phyloP scores from a whole-genome alignment of 805 yeast genomes.

The Saccharomycopsis sp. region DNA sequence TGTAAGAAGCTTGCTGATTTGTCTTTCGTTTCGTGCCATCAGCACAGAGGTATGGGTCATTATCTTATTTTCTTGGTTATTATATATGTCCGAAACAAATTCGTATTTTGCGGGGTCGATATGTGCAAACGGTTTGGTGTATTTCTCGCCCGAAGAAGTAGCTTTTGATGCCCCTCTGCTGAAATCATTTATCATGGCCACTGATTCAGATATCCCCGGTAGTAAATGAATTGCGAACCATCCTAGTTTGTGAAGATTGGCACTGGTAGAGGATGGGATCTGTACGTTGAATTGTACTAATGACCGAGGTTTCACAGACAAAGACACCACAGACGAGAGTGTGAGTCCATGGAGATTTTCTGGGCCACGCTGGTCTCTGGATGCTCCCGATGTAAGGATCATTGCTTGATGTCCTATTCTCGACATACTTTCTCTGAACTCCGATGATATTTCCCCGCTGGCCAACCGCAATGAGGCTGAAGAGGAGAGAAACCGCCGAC shows the following conservation, averaged over 20 bases:
- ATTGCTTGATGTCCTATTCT: constrained; percentile 47
- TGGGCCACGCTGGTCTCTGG: constrained; percentile 21
- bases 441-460: not conserved
- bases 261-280: constrained; percentile 77
- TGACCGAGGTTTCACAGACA: constrained; percentile 73
- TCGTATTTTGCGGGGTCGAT: not conserved
- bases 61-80: not conserved
- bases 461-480: not conserved
- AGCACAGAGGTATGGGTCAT: not conserved
- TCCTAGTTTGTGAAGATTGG: constrained; percentile 48
- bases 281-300: constrained; percentile 81
- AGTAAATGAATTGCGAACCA: constrained; percentile 71
- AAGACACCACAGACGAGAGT: constrained; percentile 76
- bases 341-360: constrained; percentile 62
- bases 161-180: constrained; percentile 38
- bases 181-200: constrained; percentile 57
- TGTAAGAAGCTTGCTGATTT: not conserved
- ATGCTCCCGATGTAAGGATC: constrained; percentile 50
- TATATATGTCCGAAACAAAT: not conserved
- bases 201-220: constrained; percentile 44
- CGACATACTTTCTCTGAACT: constrained; percentile 37
- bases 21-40: not conserved
- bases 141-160: not conserved
- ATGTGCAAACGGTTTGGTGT: constrained; percentile 1
- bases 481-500: not conserved